Evolutionary conservation across 257 asterid genomes (phyloP), one percentile per base, ranked within the genome.

Genomic region (Buddleja alternifolia): DNA sequence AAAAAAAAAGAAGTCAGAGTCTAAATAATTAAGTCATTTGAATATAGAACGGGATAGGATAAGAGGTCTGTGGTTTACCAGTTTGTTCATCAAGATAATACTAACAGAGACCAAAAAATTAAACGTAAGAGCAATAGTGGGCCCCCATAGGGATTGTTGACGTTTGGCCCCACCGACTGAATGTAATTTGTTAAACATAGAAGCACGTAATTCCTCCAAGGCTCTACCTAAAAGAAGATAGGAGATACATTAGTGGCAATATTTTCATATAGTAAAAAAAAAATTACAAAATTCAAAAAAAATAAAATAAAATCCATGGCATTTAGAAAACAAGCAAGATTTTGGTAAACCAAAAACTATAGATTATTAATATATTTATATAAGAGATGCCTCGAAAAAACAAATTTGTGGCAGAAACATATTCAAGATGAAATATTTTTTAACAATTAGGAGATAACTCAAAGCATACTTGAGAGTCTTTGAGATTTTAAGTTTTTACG

Each of bases 41-140:
- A 55, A 36, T 2, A 40, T 29, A 47, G 36, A 54, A 60, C 4
- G 58, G 21, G 66, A 6, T 34, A 75, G 16, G 42, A 59, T 71
- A 54, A 62, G 25, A 50, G 50, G 52, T 24, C 32, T 25, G 58
- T 47, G 57, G 75, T 73, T 77, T 72, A 91, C 99, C 97, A 89
- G 70, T 82, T 94, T 94, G 85, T 94, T 94, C 96, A 89, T 88
- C 86, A 94, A 78, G 69, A 94, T 94, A 57, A 94, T 94, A 73
- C 88, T 77, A 67, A 91, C 95, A 72, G 99, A 86, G 76, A 91
- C 97, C 71, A 91, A 77, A 72, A 91, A 91, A 72, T 91, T 91
- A 78, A 94, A 94, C 14, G 96, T 78, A 52, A 94, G 95, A 74
- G 99, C 96, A 71, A 83, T 75, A 29, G 96, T 75, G 16, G 97